These are phyloP conservation scores for Salix brachista DNA, from an alignment of 345 rosid genomes.

Conservation along the genomic window DNA sequence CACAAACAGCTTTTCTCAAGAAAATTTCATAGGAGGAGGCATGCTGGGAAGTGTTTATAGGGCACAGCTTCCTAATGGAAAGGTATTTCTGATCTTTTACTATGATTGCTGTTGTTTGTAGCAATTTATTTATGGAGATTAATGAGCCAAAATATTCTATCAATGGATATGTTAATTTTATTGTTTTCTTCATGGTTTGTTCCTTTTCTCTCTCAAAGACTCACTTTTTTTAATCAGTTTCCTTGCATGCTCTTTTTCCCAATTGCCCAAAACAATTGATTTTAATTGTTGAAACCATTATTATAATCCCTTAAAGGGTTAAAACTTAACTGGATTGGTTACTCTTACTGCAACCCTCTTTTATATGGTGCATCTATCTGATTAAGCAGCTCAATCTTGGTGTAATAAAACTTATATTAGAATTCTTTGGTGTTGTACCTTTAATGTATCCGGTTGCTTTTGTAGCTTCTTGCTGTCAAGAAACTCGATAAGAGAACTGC, in stretches of 20 bases:
- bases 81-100: slow-evolving; percentile 50
- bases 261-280: background rate
- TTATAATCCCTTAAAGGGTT: background rate
- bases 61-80: slow-evolving; percentile 79
- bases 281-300: background rate
- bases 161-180: background rate
- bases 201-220: background rate
- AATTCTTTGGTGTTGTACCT: slow-evolving; percentile 10
- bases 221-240: background rate
- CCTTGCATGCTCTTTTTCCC: background rate
- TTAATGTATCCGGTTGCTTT: slow-evolving; percentile 19
- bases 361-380: background rate
- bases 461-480: slow-evolving; percentile 85
- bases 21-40: slow-evolving; percentile 79
- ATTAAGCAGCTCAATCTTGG: background rate
- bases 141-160: background rate
- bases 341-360: background rate
- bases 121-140: background rate
- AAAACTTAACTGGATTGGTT: background rate
- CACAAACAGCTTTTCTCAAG: slow-evolving; percentile 94
- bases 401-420: background rate
- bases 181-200: background rate
- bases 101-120: slow-evolving; percentile 1
- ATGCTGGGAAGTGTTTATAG: slow-evolving; percentile 92
- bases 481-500: slow-evolving; percentile 70